Percentiles rank a stretch among this genome's conserved stretches.
Conservation (phyloP, 2,329 filamentous ascomycete genomes). For the Talaromyces sp. region DNA sequence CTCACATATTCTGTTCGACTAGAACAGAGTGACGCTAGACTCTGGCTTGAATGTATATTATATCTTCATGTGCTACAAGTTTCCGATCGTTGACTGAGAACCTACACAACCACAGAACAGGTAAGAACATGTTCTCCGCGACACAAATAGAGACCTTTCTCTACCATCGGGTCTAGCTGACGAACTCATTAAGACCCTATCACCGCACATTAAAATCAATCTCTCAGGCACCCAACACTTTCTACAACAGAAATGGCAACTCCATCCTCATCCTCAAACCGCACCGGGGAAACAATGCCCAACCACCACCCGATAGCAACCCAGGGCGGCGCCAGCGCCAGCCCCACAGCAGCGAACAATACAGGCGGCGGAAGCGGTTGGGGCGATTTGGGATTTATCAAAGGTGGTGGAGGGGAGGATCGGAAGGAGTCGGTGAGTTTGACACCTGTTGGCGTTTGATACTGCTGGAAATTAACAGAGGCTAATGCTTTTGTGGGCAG, state of each 20-base stretch:
- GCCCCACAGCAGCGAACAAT: slow-evolving; percentile 19
- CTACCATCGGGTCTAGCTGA: no score
- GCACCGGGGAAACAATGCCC: neutral
- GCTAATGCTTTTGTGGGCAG: neutral
- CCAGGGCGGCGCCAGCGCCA: slow-evolving; percentile 17
- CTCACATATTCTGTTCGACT: no score
- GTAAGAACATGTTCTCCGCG: no score
- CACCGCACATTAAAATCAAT: no score
- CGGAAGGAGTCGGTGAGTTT: slow-evolving; percentile 1
- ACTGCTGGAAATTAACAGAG: neutral
- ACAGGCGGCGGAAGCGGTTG: slow-evolving; percentile 16
- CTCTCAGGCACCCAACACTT: no score
- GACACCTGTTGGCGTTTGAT: neutral
- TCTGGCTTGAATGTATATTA: no score
- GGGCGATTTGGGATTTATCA: slow-evolving; percentile 14
- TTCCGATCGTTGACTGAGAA: no score
- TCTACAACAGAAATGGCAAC: slow-evolving; percentile 3
- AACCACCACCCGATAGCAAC: slow-evolving; percentile 14
- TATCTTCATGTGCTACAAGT: no score
- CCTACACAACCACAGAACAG: no score
- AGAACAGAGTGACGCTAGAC: no score
- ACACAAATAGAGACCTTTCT: no score
- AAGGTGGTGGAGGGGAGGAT: slow-evolving; percentile 16
- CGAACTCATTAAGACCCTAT: no score
- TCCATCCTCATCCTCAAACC: slow-evolving; percentile 5